These are phyloP conservation scores for Pisolithus marmoratus DNA, from an alignment of 768 basidiomycete genomes.

Conservation along the genomic window DNA sequence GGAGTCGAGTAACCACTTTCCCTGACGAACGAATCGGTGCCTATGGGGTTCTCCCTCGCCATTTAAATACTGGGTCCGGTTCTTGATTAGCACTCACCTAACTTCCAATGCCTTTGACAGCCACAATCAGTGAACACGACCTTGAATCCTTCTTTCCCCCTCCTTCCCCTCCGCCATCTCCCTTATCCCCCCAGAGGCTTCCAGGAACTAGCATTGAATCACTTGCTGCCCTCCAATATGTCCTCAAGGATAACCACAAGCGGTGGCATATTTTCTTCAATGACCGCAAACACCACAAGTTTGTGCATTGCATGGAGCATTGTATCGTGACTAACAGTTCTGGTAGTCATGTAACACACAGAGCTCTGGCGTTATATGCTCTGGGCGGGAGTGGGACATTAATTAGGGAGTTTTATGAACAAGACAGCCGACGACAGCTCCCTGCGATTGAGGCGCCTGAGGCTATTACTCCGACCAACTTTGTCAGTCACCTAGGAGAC, in stretches of 20 bases:
- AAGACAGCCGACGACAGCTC: conserved; percentile 17
- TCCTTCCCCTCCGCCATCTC: conserved; percentile 3
- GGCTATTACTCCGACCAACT: conserved; percentile 18
- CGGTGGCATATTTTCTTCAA: conserved; percentile 47
- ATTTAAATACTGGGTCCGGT: too few relatives aligned
- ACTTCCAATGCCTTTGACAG: not conserved
- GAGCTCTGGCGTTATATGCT: conserved; percentile 23
- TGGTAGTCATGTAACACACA: conserved; percentile 24
- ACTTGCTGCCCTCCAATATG: conserved; percentile 20
- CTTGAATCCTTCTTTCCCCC: conserved; percentile 5
- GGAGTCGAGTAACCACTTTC: too few relatives aligned
- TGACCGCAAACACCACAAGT: conserved; percentile 47
- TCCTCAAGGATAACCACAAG: conserved; percentile 45
- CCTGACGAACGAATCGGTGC: too few relatives aligned
- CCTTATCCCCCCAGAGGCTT: conserved; percentile 1
- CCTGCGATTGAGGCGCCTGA: conserved; percentile 18
- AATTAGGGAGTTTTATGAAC: conserved; percentile 22
- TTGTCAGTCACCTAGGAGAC: conserved; percentile 19
- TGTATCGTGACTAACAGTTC: not conserved
- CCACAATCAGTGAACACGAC: not conserved
- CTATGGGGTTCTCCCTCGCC: too few relatives aligned
- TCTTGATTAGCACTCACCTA: too few relatives aligned
- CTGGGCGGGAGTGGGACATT: conserved; percentile 18
- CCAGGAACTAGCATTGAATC: conserved; percentile 21
- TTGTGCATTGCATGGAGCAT: conserved; percentile 5